Evolutionary conservation across 2,329 filamentous ascomycete species (phyloP).

Genomic region (Basipetospora sp.): DNA sequence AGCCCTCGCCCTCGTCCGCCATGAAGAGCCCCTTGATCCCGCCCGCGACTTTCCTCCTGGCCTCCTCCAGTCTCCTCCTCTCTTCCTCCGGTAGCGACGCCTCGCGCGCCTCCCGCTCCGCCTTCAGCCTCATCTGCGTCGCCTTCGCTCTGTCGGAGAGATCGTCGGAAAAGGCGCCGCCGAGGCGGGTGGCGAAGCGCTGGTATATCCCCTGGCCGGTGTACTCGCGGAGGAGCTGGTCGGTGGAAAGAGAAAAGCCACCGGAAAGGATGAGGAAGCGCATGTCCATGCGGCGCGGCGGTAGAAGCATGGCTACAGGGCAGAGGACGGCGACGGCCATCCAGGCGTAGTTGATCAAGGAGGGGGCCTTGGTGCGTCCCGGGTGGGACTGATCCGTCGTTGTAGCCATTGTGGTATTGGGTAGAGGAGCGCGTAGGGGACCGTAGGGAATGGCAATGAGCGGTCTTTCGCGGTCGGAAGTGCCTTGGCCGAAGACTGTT

Average conservation of each 20-base stretch:
- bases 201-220: conserved; percentile 37
- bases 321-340: conserved; percentile 32
- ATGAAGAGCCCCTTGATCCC: conserved; percentile 36
- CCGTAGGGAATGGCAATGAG: no score
- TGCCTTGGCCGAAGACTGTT: no score
- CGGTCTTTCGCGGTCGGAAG: no score
- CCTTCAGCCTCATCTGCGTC: conserved; percentile 31
- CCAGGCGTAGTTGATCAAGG: conserved; percentile 19
- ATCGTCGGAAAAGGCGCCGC: conserved; percentile 25
- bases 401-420: background rate
- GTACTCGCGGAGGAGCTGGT: conserved; percentile 42
- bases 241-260: conserved; percentile 36
- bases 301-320: conserved; percentile 33
- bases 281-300: conserved; percentile 35
- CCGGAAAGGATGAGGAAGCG: conserved; percentile 35
- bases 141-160: conserved; percentile 41
- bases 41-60: conserved; percentile 14
- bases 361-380: background rate
- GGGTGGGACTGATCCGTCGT: background rate
- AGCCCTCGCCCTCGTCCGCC: conserved; percentile 40
- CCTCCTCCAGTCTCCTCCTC: conserved; percentile 15
- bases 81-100: conserved; percentile 17
- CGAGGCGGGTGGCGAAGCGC: conserved; percentile 29
- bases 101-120: conserved; percentile 27
- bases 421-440: no score